Conservation (phyloP, 2,329 filamentous ascomycete genomes). For the Scorias spongiosa region DNA sequence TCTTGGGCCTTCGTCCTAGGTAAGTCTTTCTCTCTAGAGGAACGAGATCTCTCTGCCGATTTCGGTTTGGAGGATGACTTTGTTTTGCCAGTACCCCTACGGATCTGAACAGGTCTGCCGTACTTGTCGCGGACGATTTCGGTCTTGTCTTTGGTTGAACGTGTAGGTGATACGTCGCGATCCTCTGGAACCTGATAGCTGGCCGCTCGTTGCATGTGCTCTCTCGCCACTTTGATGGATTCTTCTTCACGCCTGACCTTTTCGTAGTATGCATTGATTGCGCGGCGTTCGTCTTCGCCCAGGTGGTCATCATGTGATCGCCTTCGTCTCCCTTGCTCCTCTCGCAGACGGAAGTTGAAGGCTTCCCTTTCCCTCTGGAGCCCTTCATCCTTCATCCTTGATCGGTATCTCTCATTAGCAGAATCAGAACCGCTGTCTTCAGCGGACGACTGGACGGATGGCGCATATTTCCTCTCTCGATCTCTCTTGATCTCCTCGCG, state of each 20-base stretch:
- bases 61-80: slow-evolving; percentile 7
- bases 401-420: neutral
- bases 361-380: neutral
- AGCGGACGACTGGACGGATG: neutral
- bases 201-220: slow-evolving; percentile 12
- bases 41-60: neutral
- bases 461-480: neutral
- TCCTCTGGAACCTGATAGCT: neutral
- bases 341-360: neutral
- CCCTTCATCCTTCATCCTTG: neutral
- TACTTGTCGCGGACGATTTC: slow-evolving; percentile 13
- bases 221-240: slow-evolving; percentile 11
- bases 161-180: neutral
- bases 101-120: slow-evolving; percentile 11
- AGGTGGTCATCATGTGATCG: slow-evolving; percentile 4
- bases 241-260: slow-evolving; percentile 8
- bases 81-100: slow-evolving; percentile 10
- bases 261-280: slow-evolving; percentile 10
- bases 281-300: slow-evolving; percentile 10
- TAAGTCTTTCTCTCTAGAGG: slow-evolving; percentile 10
- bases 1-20: slow-evolving; percentile 14
- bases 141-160: slow-evolving; percentile 3
- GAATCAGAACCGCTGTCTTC: slow-evolving; percentile 15
- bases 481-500: neutral
- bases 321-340: slow-evolving; percentile 3